Evolutionary conservation across 176 grass and related monocot genomes (phyloP).

Genomic region (Oryza meyeriana): DNA sequence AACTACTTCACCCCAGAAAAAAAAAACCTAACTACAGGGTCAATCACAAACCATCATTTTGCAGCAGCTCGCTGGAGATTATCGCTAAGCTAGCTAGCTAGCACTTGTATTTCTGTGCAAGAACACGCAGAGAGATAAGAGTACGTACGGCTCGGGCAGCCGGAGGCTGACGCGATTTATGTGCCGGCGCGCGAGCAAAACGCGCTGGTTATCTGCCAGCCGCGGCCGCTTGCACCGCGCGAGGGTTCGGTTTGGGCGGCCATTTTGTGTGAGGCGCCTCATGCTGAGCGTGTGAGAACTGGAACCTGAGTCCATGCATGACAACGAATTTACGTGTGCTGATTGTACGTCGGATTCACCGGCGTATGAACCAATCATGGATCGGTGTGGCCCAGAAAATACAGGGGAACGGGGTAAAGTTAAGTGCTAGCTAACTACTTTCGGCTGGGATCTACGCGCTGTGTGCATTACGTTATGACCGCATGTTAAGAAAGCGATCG

Average conservation of each 20-base stretch:
- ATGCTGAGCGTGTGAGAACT: constrained; percentile 51
- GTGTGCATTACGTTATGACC: neutral
- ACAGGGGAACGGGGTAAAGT: neutral
- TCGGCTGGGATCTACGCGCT: neutral
- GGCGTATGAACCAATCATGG: neutral
- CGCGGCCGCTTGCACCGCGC: constrained; percentile 15
- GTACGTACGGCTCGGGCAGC: neutral
- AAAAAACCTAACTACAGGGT: neutral
- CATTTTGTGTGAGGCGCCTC: constrained; percentile 62
- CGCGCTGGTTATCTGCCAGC: constrained; percentile 36
- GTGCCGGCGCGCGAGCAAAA: constrained; percentile 15
- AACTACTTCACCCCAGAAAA: neutral
- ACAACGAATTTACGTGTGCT: neutral
- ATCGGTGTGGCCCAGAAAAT: neutral
- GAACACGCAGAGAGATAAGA: neutral
- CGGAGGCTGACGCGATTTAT: constrained; percentile 17
- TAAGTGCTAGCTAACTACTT: neutral
- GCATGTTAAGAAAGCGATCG: neutral
- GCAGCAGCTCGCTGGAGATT: neutral
- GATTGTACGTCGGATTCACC: neutral
- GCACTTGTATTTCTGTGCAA: neutral
- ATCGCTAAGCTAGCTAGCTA: neutral
- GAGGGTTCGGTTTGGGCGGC: constrained; percentile 54
- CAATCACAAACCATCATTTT: constrained; percentile 36
- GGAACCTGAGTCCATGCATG: neutral